Percentiles rank a stretch among this genome's conserved stretches.
These are phyloP conservation scores for Phytopythium boreale DNA, from an alignment of 352 stramenopile genomes.

Conservation along the genomic window DNA sequence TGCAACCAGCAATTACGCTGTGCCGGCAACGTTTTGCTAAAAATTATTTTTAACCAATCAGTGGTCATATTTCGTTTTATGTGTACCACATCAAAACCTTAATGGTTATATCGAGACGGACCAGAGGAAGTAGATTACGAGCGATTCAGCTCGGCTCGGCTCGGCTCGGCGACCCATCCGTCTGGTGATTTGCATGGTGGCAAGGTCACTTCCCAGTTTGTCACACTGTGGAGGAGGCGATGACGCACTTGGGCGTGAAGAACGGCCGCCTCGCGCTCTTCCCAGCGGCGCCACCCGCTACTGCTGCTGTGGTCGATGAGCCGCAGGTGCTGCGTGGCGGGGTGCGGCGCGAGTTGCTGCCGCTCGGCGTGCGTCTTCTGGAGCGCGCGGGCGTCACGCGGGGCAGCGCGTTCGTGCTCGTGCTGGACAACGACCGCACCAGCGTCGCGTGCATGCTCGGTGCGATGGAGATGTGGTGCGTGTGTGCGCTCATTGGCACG, in stretches of 20 bases:
- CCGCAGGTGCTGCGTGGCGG: conserved; percentile 44
- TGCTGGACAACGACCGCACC: conserved; percentile 70
- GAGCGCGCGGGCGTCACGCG: conserved; percentile 21
- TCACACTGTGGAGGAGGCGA: conserved; percentile 8
- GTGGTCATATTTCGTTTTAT: too few species aligned
- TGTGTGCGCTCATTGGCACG: conserved; percentile 49
- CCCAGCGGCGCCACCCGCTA: conserved; percentile 8
- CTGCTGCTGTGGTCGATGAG: conserved; percentile 4
- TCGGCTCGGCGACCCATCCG: too few species aligned
- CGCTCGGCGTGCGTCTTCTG: conserved; percentile 46
- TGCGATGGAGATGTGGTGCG: conserved; percentile 58
- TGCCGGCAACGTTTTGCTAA: too few species aligned
- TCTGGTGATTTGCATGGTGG: too few species aligned
- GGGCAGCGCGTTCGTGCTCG: conserved; percentile 55
- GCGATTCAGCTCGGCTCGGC: too few species aligned
- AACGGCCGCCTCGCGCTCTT: conserved; percentile 54
- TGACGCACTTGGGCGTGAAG: conserved; percentile 55
- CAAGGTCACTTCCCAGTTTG: too few species aligned
- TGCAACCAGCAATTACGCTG: too few species aligned
- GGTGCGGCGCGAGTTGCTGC: conserved; percentile 37
- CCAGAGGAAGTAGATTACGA: neutral
- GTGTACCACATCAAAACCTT: too few species aligned
- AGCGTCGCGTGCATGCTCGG: conserved; percentile 72
- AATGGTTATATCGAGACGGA: too few species aligned
- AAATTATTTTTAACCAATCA: too few species aligned